Evolutionary conservation across 2,329 filamentous ascomycete genomes (phyloP).

Genomic region (Beauveria caledonica): DNA sequence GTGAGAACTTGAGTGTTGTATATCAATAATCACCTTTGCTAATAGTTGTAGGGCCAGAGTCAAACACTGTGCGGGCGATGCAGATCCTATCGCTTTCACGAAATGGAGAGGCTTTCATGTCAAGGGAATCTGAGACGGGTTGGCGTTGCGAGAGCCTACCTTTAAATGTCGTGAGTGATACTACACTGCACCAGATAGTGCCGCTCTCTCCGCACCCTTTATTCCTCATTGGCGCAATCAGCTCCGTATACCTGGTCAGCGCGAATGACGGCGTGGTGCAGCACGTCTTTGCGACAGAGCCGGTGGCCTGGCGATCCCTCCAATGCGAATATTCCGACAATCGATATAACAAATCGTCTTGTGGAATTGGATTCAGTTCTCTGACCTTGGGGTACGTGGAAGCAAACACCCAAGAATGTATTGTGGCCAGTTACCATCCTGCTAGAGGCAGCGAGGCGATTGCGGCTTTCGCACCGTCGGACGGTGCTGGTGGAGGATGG

Average conservation of each 20-base stretch:
- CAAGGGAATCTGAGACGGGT: slow-evolving; percentile 26
- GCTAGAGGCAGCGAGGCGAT: slow-evolving; percentile 46
- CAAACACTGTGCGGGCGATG: slow-evolving; percentile 14
- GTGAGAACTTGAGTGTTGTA: not conserved
- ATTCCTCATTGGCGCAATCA: slow-evolving; percentile 51
- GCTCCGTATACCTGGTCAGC: slow-evolving; percentile 50
- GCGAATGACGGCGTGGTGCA: slow-evolving; percentile 38
- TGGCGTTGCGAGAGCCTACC: slow-evolving; percentile 45
- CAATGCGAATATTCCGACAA: slow-evolving; percentile 46
- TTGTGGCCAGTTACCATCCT: slow-evolving; percentile 56
- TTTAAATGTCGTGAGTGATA: slow-evolving; percentile 35
- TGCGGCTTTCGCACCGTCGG: slow-evolving; percentile 36
- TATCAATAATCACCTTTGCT: not conserved
- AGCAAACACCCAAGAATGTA: slow-evolving; percentile 49
- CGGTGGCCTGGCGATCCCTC: slow-evolving; percentile 51
- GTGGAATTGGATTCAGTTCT: slow-evolving; percentile 42
- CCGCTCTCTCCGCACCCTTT: slow-evolving; percentile 48
- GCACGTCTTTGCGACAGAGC: slow-evolving; percentile 53
- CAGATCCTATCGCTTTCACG: slow-evolving; percentile 42
- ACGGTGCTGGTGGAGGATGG: slow-evolving; percentile 32
- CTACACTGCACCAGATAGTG: slow-evolving; percentile 46
- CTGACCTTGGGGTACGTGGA: slow-evolving; percentile 59
- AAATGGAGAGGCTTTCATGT: slow-evolving; percentile 42
- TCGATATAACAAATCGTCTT: slow-evolving; percentile 8
- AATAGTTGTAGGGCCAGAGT: slow-evolving; percentile 7